Evolutionary conservation across 2,329 filamentous ascomycete species (phyloP).

Genomic region (Ceratocystis harringtonii): DNA sequence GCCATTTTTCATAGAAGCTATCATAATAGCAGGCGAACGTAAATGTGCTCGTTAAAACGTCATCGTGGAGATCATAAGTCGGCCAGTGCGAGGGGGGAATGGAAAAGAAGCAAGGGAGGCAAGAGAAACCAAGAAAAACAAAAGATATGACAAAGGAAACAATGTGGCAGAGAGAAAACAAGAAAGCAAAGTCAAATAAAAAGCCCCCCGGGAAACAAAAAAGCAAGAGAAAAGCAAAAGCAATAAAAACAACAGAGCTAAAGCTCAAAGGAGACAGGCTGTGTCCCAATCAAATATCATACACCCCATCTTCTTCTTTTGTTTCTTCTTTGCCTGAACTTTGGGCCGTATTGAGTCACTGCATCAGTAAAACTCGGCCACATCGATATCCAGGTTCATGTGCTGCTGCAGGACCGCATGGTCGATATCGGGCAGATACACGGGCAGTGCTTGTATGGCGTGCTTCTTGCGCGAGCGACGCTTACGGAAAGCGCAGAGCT

Average conservation of each 20-base stretch:
- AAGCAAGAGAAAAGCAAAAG: not conserved
- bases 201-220: not conserved
- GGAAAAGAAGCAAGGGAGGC: not conserved
- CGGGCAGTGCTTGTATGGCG: not conserved
- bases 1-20: constrained; percentile 1
- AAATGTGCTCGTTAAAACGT: not conserved
- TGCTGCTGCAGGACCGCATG: not conserved
- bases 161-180: not conserved
- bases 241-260: not conserved
- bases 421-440: constrained; percentile 4
- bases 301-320: not conserved
- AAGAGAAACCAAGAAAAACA: not conserved
- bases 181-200: not conserved
- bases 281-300: not conserved
- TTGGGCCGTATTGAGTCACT: not conserved
- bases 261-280: not conserved
- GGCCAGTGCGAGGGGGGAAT: not conserved
- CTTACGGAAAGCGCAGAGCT: constrained; percentile 10
- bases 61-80: not conserved
- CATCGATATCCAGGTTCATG: not conserved
- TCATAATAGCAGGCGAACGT: not conserved
- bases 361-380: not conserved
- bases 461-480: constrained; percentile 16
- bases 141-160: not conserved
- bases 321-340: not conserved